phyloP scores from a whole-genome alignment of 495 filamentous ascomycete genomes.

The Chaetomidium leptoderma region DNA sequence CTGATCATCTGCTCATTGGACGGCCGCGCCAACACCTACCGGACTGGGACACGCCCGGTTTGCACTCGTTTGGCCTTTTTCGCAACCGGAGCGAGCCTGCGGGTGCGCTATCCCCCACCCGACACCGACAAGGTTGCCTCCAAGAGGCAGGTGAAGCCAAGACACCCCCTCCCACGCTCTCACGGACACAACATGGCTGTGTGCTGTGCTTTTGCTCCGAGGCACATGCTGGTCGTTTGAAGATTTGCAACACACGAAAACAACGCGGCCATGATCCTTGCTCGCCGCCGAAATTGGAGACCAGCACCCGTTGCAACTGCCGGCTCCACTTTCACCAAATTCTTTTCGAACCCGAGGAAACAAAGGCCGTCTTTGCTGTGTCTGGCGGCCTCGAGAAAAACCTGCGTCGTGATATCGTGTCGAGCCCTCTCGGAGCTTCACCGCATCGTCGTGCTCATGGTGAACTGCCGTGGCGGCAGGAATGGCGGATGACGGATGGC shows the following conservation, averaged over 20 bases:
- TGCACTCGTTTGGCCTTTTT: neutral
- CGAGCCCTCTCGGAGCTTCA: neutral
- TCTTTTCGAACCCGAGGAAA: neutral
- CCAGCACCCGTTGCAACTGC: neutral
- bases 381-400: neutral
- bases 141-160: slow-evolving; percentile 7
- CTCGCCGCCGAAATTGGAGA: neutral
- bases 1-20: slow-evolving; percentile 6
- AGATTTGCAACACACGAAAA: neutral
- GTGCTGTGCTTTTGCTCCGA: neutral
- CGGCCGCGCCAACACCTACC: slow-evolving; percentile 2
- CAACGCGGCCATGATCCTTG: slow-evolving; percentile 8
- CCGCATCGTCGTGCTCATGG: neutral
- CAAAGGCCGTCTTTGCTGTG: neutral
- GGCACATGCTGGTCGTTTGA: neutral
- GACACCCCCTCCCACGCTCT: neutral
- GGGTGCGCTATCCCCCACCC: neutral
- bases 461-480: neutral
- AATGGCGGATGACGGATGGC: too few species aligned
- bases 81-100: neutral
- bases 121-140: neutral
- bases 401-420: neutral
- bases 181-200: neutral
- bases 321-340: slow-evolving; percentile 1
- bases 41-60: neutral